A percentile compares a stretch with the other conserved stretches of the same genome.
These are phyloP conservation scores for Bacterosira constricta DNA, from an alignment of 108 stramenopile species.

Conservation along the genomic window DNA sequence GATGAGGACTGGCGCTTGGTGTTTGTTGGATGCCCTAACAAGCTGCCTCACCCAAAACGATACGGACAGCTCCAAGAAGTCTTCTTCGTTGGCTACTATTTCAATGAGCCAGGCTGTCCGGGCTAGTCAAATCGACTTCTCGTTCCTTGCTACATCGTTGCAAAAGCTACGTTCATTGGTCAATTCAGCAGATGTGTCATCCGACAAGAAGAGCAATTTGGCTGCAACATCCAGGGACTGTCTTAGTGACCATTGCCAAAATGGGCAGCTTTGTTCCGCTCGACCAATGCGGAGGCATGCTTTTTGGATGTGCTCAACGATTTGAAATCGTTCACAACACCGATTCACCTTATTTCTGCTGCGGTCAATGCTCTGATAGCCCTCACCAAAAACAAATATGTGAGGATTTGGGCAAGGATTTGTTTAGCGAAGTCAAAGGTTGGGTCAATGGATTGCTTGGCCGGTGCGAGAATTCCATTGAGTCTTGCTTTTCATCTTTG, in stretches of 20 bases:
- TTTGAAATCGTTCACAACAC: slow-evolving; percentile 47
- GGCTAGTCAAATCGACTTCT: slow-evolving; percentile 43
- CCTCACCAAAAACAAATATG: slow-evolving; percentile 43
- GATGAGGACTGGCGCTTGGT: slow-evolving; percentile 67
- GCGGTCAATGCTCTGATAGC: slow-evolving; percentile 58
- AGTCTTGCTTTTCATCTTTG: slow-evolving; percentile 18
- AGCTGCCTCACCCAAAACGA: slow-evolving; percentile 23
- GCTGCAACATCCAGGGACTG: slow-evolving; percentile 40
- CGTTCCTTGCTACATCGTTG: slow-evolving; percentile 60
- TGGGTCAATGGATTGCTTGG: slow-evolving; percentile 47
- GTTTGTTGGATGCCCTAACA: slow-evolving; percentile 72
- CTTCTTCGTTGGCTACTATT: slow-evolving; percentile 15
- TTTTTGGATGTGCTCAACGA: slow-evolving; percentile 34
- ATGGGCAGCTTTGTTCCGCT: slow-evolving; percentile 50
- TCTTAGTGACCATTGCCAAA: slow-evolving; percentile 58
- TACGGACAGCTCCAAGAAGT: slow-evolving; percentile 9
- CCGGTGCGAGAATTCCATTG: slow-evolving; percentile 41
- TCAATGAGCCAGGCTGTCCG: slow-evolving; percentile 38
- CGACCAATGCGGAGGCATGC: slow-evolving; percentile 34
- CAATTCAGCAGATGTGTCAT: slow-evolving; percentile 21
- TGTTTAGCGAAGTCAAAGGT: slow-evolving; percentile 51
- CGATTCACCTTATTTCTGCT: slow-evolving; percentile 60
- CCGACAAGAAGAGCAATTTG: slow-evolving; percentile 23
- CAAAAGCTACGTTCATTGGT: slow-evolving; percentile 46
- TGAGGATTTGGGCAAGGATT: slow-evolving; percentile 42